A percentile compares a stretch with the other conserved stretches of the same genome.
These are phyloP conservation scores for Wallacemonas sp. DNA, from an alignment of 208 protist species.

Conservation along the genomic window DNA sequence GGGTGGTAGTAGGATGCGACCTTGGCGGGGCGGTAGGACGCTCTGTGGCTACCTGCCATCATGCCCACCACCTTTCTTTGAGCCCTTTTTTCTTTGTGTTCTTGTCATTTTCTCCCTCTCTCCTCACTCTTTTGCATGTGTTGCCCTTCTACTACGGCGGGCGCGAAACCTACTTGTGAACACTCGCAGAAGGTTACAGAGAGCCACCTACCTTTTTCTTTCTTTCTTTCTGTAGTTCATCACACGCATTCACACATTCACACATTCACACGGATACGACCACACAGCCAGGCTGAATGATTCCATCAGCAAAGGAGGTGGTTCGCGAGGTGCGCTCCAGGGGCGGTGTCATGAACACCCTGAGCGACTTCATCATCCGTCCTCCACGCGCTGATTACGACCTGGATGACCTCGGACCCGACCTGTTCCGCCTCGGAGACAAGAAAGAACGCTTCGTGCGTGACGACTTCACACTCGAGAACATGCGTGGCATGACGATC, in stretches of 20 bases:
- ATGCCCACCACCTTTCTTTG: background rate
- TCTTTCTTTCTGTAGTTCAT: background rate
- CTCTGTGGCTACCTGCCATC: conserved; percentile 9
- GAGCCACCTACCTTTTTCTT: conserved; percentile 3
- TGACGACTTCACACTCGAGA: conserved; percentile 73
- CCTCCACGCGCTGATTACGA: conserved; percentile 69
- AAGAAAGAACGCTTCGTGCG: conserved; percentile 43
- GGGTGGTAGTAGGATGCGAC: too few relatives aligned
- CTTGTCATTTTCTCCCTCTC: conserved; percentile 11
- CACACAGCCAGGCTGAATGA: background rate
- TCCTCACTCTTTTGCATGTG: background rate
- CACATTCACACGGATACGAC: background rate
- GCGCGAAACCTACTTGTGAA: too few relatives aligned
- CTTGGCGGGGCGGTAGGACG: too few relatives aligned
- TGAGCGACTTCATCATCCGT: conserved; percentile 89
- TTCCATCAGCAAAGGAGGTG: conserved; percentile 41
- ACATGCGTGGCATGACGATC: conserved; percentile 79
- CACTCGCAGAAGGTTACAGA: background rate
- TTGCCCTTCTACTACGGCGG: too few relatives aligned
- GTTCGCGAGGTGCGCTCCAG: conserved; percentile 34
- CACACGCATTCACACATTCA: too few relatives aligned
- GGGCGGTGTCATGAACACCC: conserved; percentile 51
- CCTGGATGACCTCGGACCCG: conserved; percentile 51
- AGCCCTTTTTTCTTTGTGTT: background rate
- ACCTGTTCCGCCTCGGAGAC: conserved; percentile 60